These are phyloP conservation scores for Phytophthora hibernalis DNA, from an alignment of 352 stramenopile genomes.

Conservation along the genomic window DNA sequence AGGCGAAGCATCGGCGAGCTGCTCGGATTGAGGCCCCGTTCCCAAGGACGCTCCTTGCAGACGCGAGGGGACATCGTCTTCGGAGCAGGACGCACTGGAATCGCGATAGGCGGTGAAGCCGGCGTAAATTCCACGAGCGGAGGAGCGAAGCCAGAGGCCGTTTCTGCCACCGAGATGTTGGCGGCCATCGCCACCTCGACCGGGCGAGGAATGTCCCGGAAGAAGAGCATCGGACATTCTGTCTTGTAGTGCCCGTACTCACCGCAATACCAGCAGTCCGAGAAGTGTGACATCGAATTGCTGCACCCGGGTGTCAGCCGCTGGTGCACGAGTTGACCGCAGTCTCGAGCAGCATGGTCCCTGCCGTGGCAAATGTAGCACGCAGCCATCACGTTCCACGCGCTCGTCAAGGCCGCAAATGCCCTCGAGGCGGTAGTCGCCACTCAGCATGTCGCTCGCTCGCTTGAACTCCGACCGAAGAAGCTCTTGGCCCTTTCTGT, in stretches of 20 bases:
- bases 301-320: constrained; percentile 15
- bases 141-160: constrained; percentile 8
- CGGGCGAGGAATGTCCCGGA: constrained; percentile 56
- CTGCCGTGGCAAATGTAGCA: constrained; percentile 74
- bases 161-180: constrained; percentile 21
- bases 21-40: constrained; percentile 37
- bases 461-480: constrained; percentile 66
- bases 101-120: constrained; percentile 28
- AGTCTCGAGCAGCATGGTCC: constrained; percentile 67
- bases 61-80: constrained; percentile 26
- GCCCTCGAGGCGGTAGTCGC: constrained; percentile 53
- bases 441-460: constrained; percentile 58
- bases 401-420: constrained; percentile 60
- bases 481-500: constrained; percentile 67
- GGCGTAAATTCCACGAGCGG: constrained; percentile 18
- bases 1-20: constrained; percentile 42
- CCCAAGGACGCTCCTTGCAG: constrained; percentile 42
- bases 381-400: constrained; percentile 53
- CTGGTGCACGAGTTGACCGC: constrained; percentile 44
- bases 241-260: constrained; percentile 77
- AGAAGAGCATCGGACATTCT: constrained; percentile 74
- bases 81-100: constrained; percentile 13
- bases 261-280: constrained; percentile 85
- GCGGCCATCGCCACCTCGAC: constrained; percentile 15
- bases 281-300: constrained; percentile 33